Base-by-base conservation (phyloP, 495 filamentous ascomycete genomes). In the Xylaria longipes region DNA sequence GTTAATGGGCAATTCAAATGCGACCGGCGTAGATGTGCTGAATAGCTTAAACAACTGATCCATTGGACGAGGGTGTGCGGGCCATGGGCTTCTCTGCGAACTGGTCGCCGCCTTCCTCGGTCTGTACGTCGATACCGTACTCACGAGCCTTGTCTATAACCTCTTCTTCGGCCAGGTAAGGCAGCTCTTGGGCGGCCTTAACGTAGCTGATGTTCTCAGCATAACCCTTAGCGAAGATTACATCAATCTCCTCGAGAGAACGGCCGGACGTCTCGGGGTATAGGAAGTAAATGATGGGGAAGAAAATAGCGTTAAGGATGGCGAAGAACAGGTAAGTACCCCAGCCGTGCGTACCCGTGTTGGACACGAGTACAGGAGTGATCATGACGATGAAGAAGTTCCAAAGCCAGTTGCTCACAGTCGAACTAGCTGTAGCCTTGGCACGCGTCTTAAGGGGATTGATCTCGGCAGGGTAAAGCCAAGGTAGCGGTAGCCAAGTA, bases 201-300 rank as follows among this genome's bases (percentile, higher is more conserved):
- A 94, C 90, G 64, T 92, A 92, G 71, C 84, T 86, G 39, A 91
- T 92, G 33, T 91, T 89, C 79, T 93, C 91, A 14, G 81, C 73
- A 74, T 87, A 89, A 1, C 90, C 91, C 81, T 93, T 92, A 64
- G 89, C 74, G 76, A 93, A 93, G 77, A 93, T 90, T 67, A 82
- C 83, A 72, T 93, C 91, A 82, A 93, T 90, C 75, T 92, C 91
- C 71, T 94, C 91, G 22, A 94, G 83, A 15, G 87, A 90, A 64
- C 91, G 89, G 71, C 88, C 88, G 6, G 89, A 87, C 0, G 91
- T 94, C 76, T 93, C 91, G 8, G 91, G 91, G 77, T 92, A 93
- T 81, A 92, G 29, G 82, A 91, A 85, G 81, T 87, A 91, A 80
- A 92, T 90, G 72, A 90, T 73, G 5, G 91, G 90, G 39, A 92